phyloP scores from a whole-genome alignment of 257 asterid genomes.

The Fraxinus cuspidata region DNA sequence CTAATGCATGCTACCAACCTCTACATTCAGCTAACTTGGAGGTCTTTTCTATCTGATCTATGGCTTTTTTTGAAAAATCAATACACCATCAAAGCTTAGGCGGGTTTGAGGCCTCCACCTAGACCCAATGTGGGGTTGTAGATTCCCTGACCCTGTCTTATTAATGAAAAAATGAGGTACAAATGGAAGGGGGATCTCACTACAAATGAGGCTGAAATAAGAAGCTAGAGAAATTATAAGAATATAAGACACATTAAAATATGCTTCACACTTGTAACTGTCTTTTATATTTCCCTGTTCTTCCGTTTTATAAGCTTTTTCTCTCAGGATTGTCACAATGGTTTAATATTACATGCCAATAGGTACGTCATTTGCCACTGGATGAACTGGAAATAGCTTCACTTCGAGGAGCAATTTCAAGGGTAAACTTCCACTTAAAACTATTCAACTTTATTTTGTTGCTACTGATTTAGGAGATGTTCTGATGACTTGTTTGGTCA shows the following conservation, averaged over 20 bases:
- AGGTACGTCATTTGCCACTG: constrained; percentile 92
- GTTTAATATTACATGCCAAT: constrained; percentile 37
- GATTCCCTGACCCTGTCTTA: neutral
- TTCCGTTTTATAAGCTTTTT: constrained; percentile 17
- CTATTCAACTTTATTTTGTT: constrained; percentile 22
- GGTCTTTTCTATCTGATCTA: constrained; percentile 47
- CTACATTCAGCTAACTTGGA: constrained; percentile 86
- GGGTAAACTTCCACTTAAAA: constrained; percentile 49
- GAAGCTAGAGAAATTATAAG: neutral
- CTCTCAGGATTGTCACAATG: constrained; percentile 16
- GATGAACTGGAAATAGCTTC: constrained; percentile 99
- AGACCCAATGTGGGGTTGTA: neutral
- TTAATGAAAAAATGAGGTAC: neutral
- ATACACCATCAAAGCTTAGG: neutral
- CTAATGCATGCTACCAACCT: constrained; percentile 76
- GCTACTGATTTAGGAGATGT: constrained; percentile 15
- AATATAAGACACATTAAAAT: neutral
- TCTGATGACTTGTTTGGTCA: neutral
- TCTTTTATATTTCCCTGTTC: neutral
- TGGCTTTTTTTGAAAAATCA: neutral
- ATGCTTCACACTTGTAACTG: constrained; percentile 13
- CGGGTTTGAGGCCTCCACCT: neutral
- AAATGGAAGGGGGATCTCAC: neutral
- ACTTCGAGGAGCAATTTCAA: constrained; percentile 90
- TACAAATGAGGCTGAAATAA: neutral